Conservation (phyloP, 208 protist genomes). For the Naegleria lovaniensis region DNA sequence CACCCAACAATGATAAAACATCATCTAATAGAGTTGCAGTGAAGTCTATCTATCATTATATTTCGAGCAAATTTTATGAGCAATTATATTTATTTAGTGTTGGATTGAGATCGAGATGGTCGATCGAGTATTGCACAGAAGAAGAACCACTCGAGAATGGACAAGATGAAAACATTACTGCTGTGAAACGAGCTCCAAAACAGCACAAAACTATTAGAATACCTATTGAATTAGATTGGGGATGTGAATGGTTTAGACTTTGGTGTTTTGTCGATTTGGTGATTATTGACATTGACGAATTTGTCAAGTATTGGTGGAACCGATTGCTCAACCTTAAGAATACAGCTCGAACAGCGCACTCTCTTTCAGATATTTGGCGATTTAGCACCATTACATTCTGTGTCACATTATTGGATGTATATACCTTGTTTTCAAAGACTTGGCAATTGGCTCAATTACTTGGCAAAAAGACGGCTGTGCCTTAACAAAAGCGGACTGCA, state of each 20-base stretch:
- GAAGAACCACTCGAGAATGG: not conserved
- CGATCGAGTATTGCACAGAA: not conserved
- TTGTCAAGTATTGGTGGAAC: not conserved
- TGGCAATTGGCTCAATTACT: no score
- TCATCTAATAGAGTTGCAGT: no score
- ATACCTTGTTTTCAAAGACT: conserved; percentile 4
- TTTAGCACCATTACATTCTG: not conserved
- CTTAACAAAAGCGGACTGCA: no score
- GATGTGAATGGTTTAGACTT: conserved; percentile 8
- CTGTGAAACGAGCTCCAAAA: no score
- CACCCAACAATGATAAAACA: no score
- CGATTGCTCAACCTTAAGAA: not conserved
- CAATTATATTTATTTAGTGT: conserved; percentile 15
- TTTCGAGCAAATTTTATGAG: not conserved
- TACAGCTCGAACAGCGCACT: not conserved
- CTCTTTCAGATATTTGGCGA: not conserved
- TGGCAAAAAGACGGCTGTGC: no score
- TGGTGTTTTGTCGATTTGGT: not conserved
- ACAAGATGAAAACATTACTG: no score
- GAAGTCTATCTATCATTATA: not conserved
- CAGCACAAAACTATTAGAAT: not conserved
- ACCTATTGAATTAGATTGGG: not conserved
- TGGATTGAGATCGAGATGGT: not conserved
- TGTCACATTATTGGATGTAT: conserved; percentile 14
- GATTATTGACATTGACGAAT: not conserved